These are phyloP conservation scores for Phyllachora maydis DNA, from an alignment of 2,329 filamentous ascomycete genomes.

Conservation along the genomic window DNA sequence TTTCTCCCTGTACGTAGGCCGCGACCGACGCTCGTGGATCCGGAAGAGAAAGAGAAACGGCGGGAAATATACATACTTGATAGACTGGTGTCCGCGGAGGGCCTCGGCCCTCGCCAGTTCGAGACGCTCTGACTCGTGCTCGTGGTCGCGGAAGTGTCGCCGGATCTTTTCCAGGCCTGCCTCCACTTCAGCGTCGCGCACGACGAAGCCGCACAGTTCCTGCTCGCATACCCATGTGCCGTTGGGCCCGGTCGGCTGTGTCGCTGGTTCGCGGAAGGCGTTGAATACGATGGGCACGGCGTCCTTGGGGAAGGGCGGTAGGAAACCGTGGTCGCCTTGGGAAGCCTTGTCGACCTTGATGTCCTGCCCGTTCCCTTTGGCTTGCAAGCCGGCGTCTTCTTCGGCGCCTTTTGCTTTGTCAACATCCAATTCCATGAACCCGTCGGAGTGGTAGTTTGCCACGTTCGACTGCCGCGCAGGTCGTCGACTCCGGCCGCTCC, in stretches of 20 bases:
- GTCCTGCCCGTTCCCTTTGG: too few relatives aligned
- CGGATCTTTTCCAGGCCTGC: slow-evolving; percentile 33
- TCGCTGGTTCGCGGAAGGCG: slow-evolving; percentile 25
- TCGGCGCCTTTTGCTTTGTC: too few relatives aligned
- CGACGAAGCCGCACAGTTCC: slow-evolving; percentile 40
- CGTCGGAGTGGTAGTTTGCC: too few relatives aligned
- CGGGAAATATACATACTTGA: slow-evolving; percentile 27
- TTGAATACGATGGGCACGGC: slow-evolving; percentile 22
- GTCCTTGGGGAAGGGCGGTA: slow-evolving; percentile 5
- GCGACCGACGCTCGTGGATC: too few relatives aligned
- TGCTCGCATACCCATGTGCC: slow-evolving; percentile 47
- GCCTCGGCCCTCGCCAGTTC: slow-evolving; percentile 35
- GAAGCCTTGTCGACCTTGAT: slow-evolving; percentile 4
- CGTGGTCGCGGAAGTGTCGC: slow-evolving; percentile 40
- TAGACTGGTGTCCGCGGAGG: slow-evolving; percentile 27
- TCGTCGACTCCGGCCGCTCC: too few relatives aligned
- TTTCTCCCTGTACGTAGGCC: too few relatives aligned
- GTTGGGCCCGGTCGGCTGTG: slow-evolving; percentile 29
- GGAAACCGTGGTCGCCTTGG: slow-evolving; percentile 1
- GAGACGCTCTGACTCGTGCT: slow-evolving; percentile 26
- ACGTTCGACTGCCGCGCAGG: too few relatives aligned
- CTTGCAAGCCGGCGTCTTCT: too few relatives aligned
- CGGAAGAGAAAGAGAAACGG: too few relatives aligned
- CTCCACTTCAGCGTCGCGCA: slow-evolving; percentile 37
- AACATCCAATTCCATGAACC: too few relatives aligned